Evolutionary conservation across 2,329 filamentous ascomycete genomes (phyloP), one percentile per base, ranked within the genome.

Genomic region (Bimuria novae-zelandiae): DNA sequence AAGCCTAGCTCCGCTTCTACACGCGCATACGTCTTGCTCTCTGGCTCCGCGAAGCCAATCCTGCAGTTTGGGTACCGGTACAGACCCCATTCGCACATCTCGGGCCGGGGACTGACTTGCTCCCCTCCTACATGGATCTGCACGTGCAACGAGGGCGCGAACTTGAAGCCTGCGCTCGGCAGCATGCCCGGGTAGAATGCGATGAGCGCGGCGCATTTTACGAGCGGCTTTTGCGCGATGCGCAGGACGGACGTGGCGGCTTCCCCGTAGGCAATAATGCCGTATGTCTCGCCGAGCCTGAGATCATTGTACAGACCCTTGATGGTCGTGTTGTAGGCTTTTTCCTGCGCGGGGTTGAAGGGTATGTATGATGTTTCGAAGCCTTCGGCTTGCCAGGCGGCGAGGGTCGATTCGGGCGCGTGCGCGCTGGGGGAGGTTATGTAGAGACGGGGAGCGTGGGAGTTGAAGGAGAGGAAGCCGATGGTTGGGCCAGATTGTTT

Each of bases 31-130:
- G 72, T 62, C 14, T 68, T 65, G 8, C 73, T 61, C 22, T 70
- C 71, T 11, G 65, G 66, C 54, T 80, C 77, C 14, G 77, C 76
- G 51, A 80, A 79, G 0, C 77, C 77, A 0, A 64, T 61, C 27
- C 63, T 54, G 11, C 69, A 71, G 16, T 66, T 63, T 1, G 68
- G 62, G 52, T 80, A 80, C 23, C 65, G 70, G 49, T 77, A 77
- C 14, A 67, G 58, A 43, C 68, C 69, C 64, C 75, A 77, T 1
- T 69, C 68, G 27, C 72, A 75, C 52, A 72, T 56, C 10, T 68
- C 68, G 7, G 64, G 62, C 30, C 58, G 60, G 4, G 67, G 59
- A 43, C 62, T 67, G 2, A 51, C 40, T 40, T 70, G 67, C 33
- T 75, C 76, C 6, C 68, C 71, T 1, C 77, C 73, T 7, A 79